These are phyloP conservation scores for Pestalotiopsis sp. DNA, from an alignment of 2,329 filamentous ascomycete genomes.

Conservation along the genomic window DNA sequence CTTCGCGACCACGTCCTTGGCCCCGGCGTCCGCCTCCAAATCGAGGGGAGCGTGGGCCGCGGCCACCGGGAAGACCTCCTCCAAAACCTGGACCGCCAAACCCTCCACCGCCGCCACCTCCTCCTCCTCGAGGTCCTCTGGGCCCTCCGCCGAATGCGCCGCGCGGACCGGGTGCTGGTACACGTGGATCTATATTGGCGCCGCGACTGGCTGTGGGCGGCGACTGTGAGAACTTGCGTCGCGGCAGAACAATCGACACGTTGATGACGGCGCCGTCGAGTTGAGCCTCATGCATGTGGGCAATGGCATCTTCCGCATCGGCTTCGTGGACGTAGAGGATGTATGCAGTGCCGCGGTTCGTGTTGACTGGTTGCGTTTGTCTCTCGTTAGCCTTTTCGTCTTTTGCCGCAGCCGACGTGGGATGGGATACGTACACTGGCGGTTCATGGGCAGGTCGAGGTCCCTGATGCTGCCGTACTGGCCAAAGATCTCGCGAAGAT, in stretches of 20 bases:
- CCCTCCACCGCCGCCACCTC: slow-evolving; percentile 14
- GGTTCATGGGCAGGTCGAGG: slow-evolving; percentile 87
- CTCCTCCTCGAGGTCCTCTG: slow-evolving; percentile 20
- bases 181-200: slow-evolving; percentile 58
- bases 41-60: background rate
- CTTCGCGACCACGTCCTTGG: slow-evolving; percentile 30
- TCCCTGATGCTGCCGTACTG: slow-evolving; percentile 83
- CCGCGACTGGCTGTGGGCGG: slow-evolving; percentile 71
- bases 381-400: background rate
- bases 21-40: slow-evolving; percentile 33
- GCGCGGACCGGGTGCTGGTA: slow-evolving; percentile 35
- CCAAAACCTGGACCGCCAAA: slow-evolving; percentile 16
- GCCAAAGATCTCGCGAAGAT: slow-evolving; percentile 90
- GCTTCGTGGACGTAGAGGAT: slow-evolving; percentile 14
- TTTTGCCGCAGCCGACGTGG: background rate
- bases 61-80: slow-evolving; percentile 18
- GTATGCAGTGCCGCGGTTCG: slow-evolving; percentile 71
- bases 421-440: slow-evolving; percentile 62
- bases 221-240: slow-evolving; percentile 77
- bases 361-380: slow-evolving; percentile 62
- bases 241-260: slow-evolving; percentile 85
- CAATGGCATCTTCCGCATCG: slow-evolving; percentile 63
- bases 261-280: slow-evolving; percentile 80
- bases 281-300: slow-evolving; percentile 98
- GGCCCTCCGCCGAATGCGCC: slow-evolving; percentile 15